Evolutionary conservation across 257 asterid genomes (phyloP).

Genomic region (Mentha longifolia): DNA sequence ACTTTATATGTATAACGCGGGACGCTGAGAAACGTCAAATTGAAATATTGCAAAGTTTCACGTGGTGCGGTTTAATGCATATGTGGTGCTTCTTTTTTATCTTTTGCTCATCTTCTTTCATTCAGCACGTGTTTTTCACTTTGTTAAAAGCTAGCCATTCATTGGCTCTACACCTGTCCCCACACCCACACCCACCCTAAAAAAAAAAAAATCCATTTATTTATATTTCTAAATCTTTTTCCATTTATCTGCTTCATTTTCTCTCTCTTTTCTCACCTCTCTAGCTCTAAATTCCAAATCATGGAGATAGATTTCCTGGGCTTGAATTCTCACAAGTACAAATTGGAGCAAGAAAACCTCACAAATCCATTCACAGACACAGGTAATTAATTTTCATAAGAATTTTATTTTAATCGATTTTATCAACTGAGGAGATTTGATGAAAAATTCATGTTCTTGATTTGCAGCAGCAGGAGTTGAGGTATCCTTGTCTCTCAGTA

Average conservation of each 20-base stretch:
- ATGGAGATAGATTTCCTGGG: conserved; percentile 62
- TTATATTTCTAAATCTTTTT: no score
- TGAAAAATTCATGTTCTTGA: neutral
- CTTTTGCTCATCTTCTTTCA: conserved; percentile 10
- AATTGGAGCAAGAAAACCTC: neutral
- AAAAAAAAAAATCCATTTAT: conserved; percentile 32
- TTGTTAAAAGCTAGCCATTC: conserved; percentile 42
- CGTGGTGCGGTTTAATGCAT: conserved; percentile 31
- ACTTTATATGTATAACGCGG: neutral
- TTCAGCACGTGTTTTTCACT: conserved; percentile 53
- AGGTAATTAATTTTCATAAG: neutral
- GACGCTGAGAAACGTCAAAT: neutral
- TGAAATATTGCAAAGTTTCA: conserved; percentile 28
- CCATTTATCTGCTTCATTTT: neutral
- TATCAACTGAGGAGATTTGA: neutral
- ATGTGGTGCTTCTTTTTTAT: conserved; percentile 29
- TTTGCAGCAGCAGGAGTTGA: conserved; percentile 39
- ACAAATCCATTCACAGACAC: conserved; percentile 27
- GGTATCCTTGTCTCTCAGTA: conserved; percentile 47
- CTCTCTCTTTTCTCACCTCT: neutral
- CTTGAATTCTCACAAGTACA: conserved; percentile 31
- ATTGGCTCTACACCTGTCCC: conserved; percentile 25
- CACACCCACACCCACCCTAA: conserved; percentile 1
- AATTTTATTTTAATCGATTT: no score
- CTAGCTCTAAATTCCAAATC: neutral